Conservation (phyloP, 345 rosid genomes). For the Brassica cretica region DNA sequence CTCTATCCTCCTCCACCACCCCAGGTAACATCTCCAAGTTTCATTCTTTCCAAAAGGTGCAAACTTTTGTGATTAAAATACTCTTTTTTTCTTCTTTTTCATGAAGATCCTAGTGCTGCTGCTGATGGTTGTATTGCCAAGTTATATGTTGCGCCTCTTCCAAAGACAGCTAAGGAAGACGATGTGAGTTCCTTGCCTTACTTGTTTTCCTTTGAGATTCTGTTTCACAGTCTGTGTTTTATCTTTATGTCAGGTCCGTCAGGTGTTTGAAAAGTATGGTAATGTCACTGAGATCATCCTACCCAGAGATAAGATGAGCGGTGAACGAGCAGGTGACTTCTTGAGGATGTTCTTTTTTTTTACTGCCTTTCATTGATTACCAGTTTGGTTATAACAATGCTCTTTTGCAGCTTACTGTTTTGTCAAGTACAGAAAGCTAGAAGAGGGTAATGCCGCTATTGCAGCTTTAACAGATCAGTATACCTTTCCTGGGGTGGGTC, state of each 20-base stretch:
- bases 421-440: conserved; percentile 67
- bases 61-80: neutral
- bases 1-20: conserved; percentile 39
- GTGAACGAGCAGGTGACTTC: conserved; percentile 66
- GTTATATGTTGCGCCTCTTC: conserved; percentile 65
- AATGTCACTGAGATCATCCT: conserved; percentile 63
- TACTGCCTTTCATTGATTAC: neutral
- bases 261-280: conserved; percentile 75
- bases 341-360: neutral
- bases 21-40: conserved; percentile 34
- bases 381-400: neutral
- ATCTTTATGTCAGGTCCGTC: conserved; percentile 49
- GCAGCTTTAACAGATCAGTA: conserved; percentile 58
- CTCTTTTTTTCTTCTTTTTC: neutral
- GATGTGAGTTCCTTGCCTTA: conserved; percentile 49
- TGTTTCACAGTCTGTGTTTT: neutral
- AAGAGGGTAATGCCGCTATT: conserved; percentile 76
- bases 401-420: conserved; percentile 71
- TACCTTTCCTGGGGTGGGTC: conserved; percentile 82
- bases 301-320: conserved; percentile 67
- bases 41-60: neutral
- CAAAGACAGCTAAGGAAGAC: conserved; percentile 56
- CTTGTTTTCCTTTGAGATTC: neutral
- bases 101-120: conserved; percentile 45
- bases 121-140: conserved; percentile 52